phyloP scores from a whole-genome alignment of 352 stramenopile species.

The Phytophthora macrochlamydospora region DNA sequence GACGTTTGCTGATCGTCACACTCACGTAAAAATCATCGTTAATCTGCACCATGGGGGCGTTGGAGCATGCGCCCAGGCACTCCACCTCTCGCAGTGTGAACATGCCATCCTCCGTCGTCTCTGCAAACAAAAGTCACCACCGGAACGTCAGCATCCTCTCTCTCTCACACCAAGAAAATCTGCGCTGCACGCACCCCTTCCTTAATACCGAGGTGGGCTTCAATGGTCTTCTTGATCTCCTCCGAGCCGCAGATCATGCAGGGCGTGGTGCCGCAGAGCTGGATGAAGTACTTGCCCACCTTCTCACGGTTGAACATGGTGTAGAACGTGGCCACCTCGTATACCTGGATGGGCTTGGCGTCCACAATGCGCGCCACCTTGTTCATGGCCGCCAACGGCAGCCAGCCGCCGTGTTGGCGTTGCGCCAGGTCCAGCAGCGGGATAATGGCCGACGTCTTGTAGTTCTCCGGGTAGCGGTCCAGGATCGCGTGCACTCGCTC shows the following conservation, averaged over 20 bases:
- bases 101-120: constrained; percentile 77
- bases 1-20: neutral
- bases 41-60: constrained; percentile 99
- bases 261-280: constrained; percentile 99
- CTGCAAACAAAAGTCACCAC: constrained; percentile 27
- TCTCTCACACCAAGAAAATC: neutral
- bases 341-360: constrained; percentile 96
- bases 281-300: constrained; percentile 95
- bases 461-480: constrained; percentile 98
- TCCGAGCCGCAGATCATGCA: constrained; percentile 99
- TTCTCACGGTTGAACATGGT: constrained; percentile 99
- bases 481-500: constrained; percentile 95
- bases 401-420: constrained; percentile 97
- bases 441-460: constrained; percentile 99
- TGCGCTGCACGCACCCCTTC: constrained; percentile 78
- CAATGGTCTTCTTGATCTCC: constrained; percentile 99
- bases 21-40: constrained; percentile 97
- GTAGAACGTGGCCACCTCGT: constrained; percentile 99
- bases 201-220: constrained; percentile 97
- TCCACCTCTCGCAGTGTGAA: constrained; percentile 99
- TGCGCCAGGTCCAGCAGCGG: constrained; percentile 97
- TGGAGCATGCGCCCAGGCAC: constrained; percentile 98
- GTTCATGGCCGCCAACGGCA: constrained; percentile 99
- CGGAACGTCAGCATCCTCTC: neutral
- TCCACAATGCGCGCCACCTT: constrained; percentile 99